A percentile compares a stretch with the other conserved stretches of the same genome.
phyloP scores from a whole-genome alignment of 306 rosid genomes.

The Rubus idaeus region DNA sequence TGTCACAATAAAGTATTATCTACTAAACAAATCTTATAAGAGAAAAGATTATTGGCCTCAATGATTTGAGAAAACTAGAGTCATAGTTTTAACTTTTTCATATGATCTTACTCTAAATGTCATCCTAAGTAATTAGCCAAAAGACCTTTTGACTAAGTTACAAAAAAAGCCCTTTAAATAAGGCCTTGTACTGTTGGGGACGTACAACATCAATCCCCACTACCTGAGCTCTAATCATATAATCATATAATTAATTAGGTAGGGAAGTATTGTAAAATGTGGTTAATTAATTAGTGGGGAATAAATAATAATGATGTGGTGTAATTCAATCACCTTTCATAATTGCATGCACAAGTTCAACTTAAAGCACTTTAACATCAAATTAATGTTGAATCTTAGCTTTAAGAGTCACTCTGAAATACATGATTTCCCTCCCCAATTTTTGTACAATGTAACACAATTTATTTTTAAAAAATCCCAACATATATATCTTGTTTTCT shows the following conservation, averaged over 20 bases:
- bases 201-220: neutral
- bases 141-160: neutral
- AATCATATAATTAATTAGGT: neutral
- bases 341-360: conserved; percentile 17
- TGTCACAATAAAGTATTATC: no score
- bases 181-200: neutral
- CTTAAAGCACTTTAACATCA: conserved; percentile 36
- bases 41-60: no score
- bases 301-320: neutral
- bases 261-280: neutral
- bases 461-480: no score
- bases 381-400: conserved; percentile 12
- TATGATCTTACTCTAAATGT: neutral
- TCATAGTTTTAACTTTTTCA: neutral
- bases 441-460: neutral
- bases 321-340: conserved; percentile 32
- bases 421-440: conserved; percentile 4
- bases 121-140: neutral
- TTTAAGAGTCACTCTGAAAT: neutral
- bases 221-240: neutral
- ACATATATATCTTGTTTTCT: conserved; percentile 28
- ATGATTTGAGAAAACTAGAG: no score
- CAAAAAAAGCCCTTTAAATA: neutral
- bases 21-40: no score
- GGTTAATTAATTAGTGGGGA: conserved; percentile 6